These are phyloP conservation scores for Scheffersomyces coipomensis DNA, from an alignment of 805 yeast species.

Conservation along the genomic window DNA sequence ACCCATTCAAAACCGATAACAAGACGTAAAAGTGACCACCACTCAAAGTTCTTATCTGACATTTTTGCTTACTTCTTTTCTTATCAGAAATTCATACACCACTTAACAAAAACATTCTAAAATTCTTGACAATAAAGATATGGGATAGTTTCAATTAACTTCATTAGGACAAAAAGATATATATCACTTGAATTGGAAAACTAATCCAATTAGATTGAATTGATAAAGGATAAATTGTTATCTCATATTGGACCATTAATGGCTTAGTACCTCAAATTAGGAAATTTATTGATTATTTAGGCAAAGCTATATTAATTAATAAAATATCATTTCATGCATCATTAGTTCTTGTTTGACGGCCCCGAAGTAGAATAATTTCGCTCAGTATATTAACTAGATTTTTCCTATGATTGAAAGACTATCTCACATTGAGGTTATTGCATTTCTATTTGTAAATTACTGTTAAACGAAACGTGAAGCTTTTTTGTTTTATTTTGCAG, in stretches of 20 bases:
- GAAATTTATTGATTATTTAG: too few relatives aligned
- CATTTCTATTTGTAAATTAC: too few relatives aligned
- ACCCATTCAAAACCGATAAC: background rate
- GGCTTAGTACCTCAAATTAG: too few relatives aligned
- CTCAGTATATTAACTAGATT: too few relatives aligned
- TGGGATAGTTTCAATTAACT: background rate
- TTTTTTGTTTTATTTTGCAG: too few relatives aligned
- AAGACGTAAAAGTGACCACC: background rate
- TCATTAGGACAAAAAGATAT: background rate
- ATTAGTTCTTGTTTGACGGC: too few relatives aligned
- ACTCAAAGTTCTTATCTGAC: background rate
- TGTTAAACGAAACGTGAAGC: too few relatives aligned
- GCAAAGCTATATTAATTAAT: too few relatives aligned
- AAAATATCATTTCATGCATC: too few relatives aligned
- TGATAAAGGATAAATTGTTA: background rate
- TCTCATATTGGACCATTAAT: background rate
- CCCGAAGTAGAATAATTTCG: too few relatives aligned
- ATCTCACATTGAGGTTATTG: too few relatives aligned
- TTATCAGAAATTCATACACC: background rate
- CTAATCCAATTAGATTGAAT: background rate
- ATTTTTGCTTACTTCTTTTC: background rate
- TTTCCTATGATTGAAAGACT: too few relatives aligned
- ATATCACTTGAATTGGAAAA: background rate
- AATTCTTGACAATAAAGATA: background rate
- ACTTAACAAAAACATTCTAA: background rate